Percentiles rank a stretch among this genome's conserved stretches.
These are phyloP conservation scores for Phlebiopsis flavidoalba DNA, from an alignment of 768 basidiomycete genomes.

Conservation along the genomic window DNA sequence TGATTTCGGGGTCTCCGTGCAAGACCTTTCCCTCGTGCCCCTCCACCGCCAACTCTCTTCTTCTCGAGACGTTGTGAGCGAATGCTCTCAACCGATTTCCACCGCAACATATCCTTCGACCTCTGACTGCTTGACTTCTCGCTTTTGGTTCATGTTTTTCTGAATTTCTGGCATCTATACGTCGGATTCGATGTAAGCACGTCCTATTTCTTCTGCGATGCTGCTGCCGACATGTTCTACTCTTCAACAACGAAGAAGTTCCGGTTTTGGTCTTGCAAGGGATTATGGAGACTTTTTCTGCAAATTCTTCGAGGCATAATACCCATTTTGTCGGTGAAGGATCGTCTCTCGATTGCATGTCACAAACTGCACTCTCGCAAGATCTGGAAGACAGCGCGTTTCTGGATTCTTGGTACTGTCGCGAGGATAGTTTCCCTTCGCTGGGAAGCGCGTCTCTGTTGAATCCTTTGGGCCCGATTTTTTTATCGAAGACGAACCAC, in stretches of 20 bases:
- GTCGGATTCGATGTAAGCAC: slow-evolving; percentile 13
- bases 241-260: background rate
- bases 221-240: slow-evolving; percentile 4
- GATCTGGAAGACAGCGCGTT: background rate
- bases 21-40: slow-evolving; percentile 5
- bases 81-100: slow-evolving; percentile 7
- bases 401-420: slow-evolving; percentile 1
- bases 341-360: slow-evolving; percentile 5
- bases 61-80: slow-evolving; percentile 10
- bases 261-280: slow-evolving; percentile 6
- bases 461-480: background rate
- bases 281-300: slow-evolving; percentile 8
- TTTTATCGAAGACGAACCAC: background rate
- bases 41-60: slow-evolving; percentile 4
- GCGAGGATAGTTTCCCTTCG: background rate
- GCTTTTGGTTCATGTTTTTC: slow-evolving; percentile 7
- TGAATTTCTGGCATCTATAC: slow-evolving; percentile 2
- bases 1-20: slow-evolving; percentile 6
- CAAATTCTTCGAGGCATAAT: background rate
- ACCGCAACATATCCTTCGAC: background rate
- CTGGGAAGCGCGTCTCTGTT: background rate
- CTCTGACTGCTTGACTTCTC: slow-evolving; percentile 3
- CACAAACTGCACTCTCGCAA: slow-evolving; percentile 6
- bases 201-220: slow-evolving; percentile 7
- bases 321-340: slow-evolving; percentile 3